A percentile compares a stretch with the other conserved stretches of the same genome.
These are phyloP conservation scores for Pichiaceae sp. DNA, from an alignment of 1,139 yeast genomes.

Conservation along the genomic window DNA sequence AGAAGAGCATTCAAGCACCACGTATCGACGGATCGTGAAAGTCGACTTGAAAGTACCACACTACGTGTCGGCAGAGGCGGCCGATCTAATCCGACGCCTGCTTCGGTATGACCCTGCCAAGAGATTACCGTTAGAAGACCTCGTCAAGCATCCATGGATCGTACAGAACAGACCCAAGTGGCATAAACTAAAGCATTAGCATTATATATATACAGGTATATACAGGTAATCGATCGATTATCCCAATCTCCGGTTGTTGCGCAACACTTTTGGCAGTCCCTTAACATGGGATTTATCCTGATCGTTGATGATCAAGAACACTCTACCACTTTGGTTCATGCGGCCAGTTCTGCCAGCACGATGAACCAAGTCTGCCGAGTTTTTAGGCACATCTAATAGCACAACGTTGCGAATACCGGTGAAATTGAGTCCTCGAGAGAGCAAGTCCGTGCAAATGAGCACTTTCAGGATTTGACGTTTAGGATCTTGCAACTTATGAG, in stretches of 20 bases:
- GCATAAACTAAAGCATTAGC: constrained; percentile 16
- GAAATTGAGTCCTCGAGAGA: constrained; percentile 88
- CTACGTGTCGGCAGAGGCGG: constrained; percentile 64
- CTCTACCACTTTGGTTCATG: constrained; percentile 84
- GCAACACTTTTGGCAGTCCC: constrained; percentile 68
- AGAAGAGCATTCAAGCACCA: constrained; percentile 56
- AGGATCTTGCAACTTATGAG: constrained; percentile 31
- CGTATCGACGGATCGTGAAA: constrained; percentile 69
- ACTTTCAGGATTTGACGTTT: constrained; percentile 37
- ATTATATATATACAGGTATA: constrained; percentile 1
- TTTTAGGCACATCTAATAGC: constrained; percentile 76
- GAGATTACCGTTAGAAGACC: constrained; percentile 52
- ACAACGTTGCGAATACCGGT: constrained; percentile 74
- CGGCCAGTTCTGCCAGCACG: constrained; percentile 94
- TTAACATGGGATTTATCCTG: constrained; percentile 75
- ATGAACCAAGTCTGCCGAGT: constrained; percentile 81
- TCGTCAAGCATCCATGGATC: constrained; percentile 80
- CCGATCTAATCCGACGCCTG: constrained; percentile 56
- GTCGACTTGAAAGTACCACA: constrained; percentile 61
- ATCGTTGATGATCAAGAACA: constrained; percentile 63
- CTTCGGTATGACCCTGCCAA: constrained; percentile 62
- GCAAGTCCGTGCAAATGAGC: constrained; percentile 80
- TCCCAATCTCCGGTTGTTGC: constrained; percentile 36
- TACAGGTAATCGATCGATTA: constrained; percentile 2
- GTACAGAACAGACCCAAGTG: constrained; percentile 48